Percentiles rank a stretch among this genome's conserved stretches.
Evolutionary conservation across 2,329 filamentous ascomycete species (phyloP).

Genomic region (Verticillium klebahnii): DNA sequence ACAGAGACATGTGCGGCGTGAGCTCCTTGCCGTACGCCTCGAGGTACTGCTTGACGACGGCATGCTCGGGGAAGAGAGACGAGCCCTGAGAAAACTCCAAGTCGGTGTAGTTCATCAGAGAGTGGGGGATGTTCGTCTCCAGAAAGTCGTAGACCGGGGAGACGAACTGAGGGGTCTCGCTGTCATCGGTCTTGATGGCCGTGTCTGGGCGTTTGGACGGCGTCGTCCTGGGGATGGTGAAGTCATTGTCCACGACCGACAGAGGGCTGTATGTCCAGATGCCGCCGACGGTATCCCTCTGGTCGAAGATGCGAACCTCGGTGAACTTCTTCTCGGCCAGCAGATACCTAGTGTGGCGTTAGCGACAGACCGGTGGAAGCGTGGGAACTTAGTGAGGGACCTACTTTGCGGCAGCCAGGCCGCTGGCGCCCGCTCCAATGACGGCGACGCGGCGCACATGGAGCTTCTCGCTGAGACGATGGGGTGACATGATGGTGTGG

Average conservation of each 20-base stretch:
- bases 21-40: slow-evolving; percentile 59
- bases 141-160: slow-evolving; percentile 67
- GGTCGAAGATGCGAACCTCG: slow-evolving; percentile 65
- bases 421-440: slow-evolving; percentile 69
- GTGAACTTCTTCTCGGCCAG: slow-evolving; percentile 58
- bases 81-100: slow-evolving; percentile 50
- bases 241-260: slow-evolving; percentile 11
- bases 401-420: slow-evolving; percentile 53
- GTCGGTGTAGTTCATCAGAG: slow-evolving; percentile 67
- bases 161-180: slow-evolving; percentile 46
- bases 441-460: slow-evolving; percentile 53
- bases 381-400: not conserved
- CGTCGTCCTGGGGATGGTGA: slow-evolving; percentile 18
- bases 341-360: slow-evolving; percentile 53
- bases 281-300: slow-evolving; percentile 60
- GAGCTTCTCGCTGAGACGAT: slow-evolving; percentile 11
- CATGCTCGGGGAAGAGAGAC: slow-evolving; percentile 63
- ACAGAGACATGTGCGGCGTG: slow-evolving; percentile 51
- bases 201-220: slow-evolving; percentile 34
- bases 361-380: not conserved
- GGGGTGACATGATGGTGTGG: slow-evolving; percentile 13
- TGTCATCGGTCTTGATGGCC: slow-evolving; percentile 24
- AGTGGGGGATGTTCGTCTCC: slow-evolving; percentile 72
- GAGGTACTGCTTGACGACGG: slow-evolving; percentile 61
- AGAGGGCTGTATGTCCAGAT: slow-evolving; percentile 63